Evolutionary conservation across 2,329 filamentous ascomycete genomes (phyloP), one percentile per base, ranked within the genome.

Genomic region (Alternaria brassicae): DNA sequence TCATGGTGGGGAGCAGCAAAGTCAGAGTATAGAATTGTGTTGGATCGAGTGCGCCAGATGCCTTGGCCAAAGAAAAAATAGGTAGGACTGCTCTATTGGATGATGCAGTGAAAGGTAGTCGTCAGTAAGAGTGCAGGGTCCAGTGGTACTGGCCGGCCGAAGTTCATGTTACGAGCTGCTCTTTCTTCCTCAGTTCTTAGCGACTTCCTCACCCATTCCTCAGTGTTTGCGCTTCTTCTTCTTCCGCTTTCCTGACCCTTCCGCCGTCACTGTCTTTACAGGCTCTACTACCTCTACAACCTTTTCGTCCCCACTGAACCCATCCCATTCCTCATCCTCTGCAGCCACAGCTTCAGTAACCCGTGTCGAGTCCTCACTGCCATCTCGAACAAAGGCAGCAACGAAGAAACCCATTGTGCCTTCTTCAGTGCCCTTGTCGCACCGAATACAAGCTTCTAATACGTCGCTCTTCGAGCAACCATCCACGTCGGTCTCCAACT

Each of bases 401-500:
- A 97, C 91, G 70, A 99, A 99, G 78, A 99, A 98, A 0, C 95
- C 94, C 86, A 97, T 97, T 1, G 93, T 91, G 0, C 93, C 92
- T 63, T 90, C 86, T 9, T 88, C 89, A 67, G 94, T 92, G 25
- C 88, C 91, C 68, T 93, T 91, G 76, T 91, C 89, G 30, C 92
- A 91, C 58, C 94, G 84, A 56, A 97, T 89, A 72, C 93, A 97
- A 3, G 85, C 91, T 25, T 94, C 89, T 6, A 88, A 86, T 1
- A 91, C 75, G 36, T 69, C 71, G 36, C 39, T 57, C 55, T 53
- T 71, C 42, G 53, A 58, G 21, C 60, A 56, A 6, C 62, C 61
- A 54, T 54, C 61, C 28, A 86, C 84, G 1, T 90, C 75, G 48
- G 58, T 63, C 21, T 27, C 64, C 36, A 63, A 17, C 48, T 68